Percentiles rank a stretch among this genome's conserved stretches.
phyloP scores from a whole-genome alignment of 208 protist species.

The Vickermania ingenoplastis region DNA sequence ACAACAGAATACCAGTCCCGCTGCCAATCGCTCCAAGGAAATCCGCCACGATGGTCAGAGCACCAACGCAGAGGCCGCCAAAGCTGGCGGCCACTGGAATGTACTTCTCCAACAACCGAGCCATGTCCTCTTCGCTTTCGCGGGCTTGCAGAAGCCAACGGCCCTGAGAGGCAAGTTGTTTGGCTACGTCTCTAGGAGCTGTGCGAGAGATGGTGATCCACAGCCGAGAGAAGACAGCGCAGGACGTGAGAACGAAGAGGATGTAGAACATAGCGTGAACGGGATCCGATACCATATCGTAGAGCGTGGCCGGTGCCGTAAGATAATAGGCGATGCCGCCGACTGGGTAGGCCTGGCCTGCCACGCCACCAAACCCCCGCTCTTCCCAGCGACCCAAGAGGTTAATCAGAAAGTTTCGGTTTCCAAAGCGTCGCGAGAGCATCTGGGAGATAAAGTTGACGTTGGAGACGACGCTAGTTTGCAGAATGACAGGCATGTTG shows the following conservation, averaged over 20 bases:
- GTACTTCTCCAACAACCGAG: slow-evolving; percentile 89
- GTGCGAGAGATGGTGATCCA: slow-evolving; percentile 99
- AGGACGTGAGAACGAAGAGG: slow-evolving; percentile 95
- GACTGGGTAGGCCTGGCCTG: slow-evolving; percentile 85
- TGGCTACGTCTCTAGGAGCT: slow-evolving; percentile 95
- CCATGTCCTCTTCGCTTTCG: slow-evolving; percentile 86
- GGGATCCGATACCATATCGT: slow-evolving; percentile 94
- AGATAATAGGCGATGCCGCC: slow-evolving; percentile 99
- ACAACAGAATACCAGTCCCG: slow-evolving; percentile 99
- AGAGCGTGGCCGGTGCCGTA: slow-evolving; percentile 92
- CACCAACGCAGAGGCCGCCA: slow-evolving; percentile 99
- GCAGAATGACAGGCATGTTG: slow-evolving; percentile 99
- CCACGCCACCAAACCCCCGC: slow-evolving; percentile 46
- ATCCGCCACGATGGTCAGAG: slow-evolving; percentile 98
- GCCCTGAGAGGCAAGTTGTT: slow-evolving; percentile 94
- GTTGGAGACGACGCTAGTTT: slow-evolving; percentile 99
- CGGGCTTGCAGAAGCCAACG: slow-evolving; percentile 90
- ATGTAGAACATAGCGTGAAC: slow-evolving; percentile 98
- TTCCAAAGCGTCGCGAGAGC: slow-evolving; percentile 96
- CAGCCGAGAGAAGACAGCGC: slow-evolving; percentile 97
- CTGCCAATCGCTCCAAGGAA: slow-evolving; percentile 97
- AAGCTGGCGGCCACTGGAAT: slow-evolving; percentile 99
- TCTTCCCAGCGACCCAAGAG: slow-evolving; percentile 97
- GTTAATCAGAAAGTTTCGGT: slow-evolving; percentile 95
- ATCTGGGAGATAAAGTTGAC: slow-evolving; percentile 99